phyloP scores from a whole-genome alignment of 176 grass and related monocot genomes.

The Ananas comosus region DNA sequence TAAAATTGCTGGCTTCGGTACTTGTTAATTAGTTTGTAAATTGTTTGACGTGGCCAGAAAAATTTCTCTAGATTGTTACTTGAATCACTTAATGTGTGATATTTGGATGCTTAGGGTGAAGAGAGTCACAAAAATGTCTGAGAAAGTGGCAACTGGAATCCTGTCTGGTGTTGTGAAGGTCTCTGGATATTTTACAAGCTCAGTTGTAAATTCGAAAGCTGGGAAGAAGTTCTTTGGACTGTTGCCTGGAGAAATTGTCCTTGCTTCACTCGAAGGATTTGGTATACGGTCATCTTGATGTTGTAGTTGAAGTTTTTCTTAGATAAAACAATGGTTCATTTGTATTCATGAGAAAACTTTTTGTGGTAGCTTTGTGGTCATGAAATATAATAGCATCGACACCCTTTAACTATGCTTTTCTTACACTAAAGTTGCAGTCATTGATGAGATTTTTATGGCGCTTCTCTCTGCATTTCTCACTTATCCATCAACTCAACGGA shows the following conservation, averaged over 20 bases:
- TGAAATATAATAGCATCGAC: too few relatives aligned
- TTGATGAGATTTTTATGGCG: too few relatives aligned
- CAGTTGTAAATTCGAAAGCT: slow-evolving; percentile 59
- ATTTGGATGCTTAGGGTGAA: slow-evolving; percentile 44
- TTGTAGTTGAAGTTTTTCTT: neutral
- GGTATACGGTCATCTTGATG: slow-evolving; percentile 31
- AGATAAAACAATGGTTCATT: neutral
- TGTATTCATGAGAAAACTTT: neutral
- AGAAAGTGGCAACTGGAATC: slow-evolving; percentile 75
- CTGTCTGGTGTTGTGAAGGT: slow-evolving; percentile 66
- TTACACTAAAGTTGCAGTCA: too few relatives aligned
- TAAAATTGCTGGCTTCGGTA: too few relatives aligned
- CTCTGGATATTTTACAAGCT: slow-evolving; percentile 56
- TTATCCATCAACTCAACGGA: too few relatives aligned
- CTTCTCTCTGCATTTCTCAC: too few relatives aligned
- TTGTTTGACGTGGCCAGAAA: neutral
- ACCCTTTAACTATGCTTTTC: too few relatives aligned
- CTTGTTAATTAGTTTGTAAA: neutral
- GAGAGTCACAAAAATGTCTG: slow-evolving; percentile 65
- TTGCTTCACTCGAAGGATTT: slow-evolving; percentile 91
- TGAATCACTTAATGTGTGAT: neutral
- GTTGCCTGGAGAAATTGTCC: slow-evolving; percentile 68
- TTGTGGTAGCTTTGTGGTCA: too few relatives aligned
- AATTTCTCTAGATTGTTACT: neutral
- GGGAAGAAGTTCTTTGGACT: slow-evolving; percentile 61